Evolutionary conservation across 371 early-diverging fungal species (phyloP).

Genomic region (Blakeslea trispora): DNA sequence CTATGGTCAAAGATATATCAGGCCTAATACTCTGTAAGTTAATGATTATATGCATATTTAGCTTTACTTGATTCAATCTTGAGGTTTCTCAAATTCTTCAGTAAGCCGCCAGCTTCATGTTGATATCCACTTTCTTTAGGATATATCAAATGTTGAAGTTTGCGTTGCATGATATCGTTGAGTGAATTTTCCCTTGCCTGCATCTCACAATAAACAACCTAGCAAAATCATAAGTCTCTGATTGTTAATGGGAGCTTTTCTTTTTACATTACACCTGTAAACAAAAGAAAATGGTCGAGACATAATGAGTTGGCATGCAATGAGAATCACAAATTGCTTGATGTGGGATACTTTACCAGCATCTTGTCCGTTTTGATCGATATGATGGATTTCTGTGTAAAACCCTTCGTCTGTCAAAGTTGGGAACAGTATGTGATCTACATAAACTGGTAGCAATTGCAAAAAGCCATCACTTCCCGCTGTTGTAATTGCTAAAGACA

Average conservation of each 20-base stretch:
- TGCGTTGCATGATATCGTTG: constrained; percentile 20
- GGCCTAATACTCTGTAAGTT: too few species aligned
- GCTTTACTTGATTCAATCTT: constrained; percentile 49
- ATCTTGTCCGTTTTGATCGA: constrained; percentile 39
- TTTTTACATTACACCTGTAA: constrained; percentile 20
- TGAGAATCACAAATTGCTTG: not conserved
- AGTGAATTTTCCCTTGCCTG: constrained; percentile 32
- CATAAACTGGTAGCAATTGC: constrained; percentile 47
- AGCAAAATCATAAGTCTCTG: not conserved
- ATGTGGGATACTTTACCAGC: constrained; percentile 30
- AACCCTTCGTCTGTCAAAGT: constrained; percentile 57
- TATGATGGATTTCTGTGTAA: constrained; percentile 54
- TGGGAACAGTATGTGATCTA: constrained; percentile 60
- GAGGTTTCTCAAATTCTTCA: constrained; percentile 38
- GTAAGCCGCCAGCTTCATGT: constrained; percentile 55
- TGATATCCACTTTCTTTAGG: constrained; percentile 56
- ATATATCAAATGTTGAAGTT: constrained; percentile 50
- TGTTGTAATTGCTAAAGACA: constrained; percentile 47
- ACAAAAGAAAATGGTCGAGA: constrained; percentile 7
- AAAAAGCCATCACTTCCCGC: constrained; percentile 60
- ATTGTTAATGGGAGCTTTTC: too few species aligned
- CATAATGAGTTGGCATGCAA: not conserved
- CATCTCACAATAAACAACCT: constrained; percentile 43
- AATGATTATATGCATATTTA: too few species aligned
- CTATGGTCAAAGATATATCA: constrained; percentile 35